A percentile compares a stretch with the other conserved stretches of the same genome.
phyloP scores from a whole-genome alignment of 345 rosid genomes.

The Eucalyptus tenuipes region DNA sequence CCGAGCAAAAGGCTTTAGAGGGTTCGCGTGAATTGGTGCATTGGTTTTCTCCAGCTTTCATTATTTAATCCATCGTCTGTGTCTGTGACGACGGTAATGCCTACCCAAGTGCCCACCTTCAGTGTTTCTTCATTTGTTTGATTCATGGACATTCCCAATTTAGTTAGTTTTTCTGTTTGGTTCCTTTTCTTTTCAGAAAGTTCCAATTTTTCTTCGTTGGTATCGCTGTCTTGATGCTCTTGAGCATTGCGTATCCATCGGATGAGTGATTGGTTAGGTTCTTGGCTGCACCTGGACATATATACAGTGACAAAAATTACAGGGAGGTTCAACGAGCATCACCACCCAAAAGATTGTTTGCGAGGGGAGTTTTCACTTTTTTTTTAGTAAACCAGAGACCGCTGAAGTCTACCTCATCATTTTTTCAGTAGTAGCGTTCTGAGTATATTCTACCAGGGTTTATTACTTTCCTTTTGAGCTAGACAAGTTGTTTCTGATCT shows the following conservation, averaged over 20 bases:
- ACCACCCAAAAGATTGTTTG: background rate
- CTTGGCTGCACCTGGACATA: background rate
- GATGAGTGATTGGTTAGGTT: background rate
- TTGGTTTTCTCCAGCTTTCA: background rate
- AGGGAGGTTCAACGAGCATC: background rate
- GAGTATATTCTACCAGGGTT: too few relatives aligned
- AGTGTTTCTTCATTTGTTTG: fast-evolving
- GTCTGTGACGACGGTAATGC: background rate
- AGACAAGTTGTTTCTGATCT: too few relatives aligned
- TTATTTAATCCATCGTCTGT: background rate
- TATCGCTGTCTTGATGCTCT: background rate
- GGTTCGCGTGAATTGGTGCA: background rate
- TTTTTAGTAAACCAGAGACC: too few relatives aligned
- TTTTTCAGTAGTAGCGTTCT: too few relatives aligned
- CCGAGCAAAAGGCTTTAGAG: background rate
- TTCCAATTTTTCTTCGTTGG: background rate
- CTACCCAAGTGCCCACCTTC: background rate
- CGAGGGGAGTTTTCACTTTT: background rate
- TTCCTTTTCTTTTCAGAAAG: background rate
- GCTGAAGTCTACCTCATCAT: too few relatives aligned
- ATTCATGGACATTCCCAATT: background rate
- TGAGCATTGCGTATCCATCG: background rate
- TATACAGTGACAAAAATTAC: background rate
- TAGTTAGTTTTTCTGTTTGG: background rate
- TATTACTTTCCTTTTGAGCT: too few relatives aligned